Conservation (phyloP, 768 basidiomycete species). For the Lactarius tabidus region DNA sequence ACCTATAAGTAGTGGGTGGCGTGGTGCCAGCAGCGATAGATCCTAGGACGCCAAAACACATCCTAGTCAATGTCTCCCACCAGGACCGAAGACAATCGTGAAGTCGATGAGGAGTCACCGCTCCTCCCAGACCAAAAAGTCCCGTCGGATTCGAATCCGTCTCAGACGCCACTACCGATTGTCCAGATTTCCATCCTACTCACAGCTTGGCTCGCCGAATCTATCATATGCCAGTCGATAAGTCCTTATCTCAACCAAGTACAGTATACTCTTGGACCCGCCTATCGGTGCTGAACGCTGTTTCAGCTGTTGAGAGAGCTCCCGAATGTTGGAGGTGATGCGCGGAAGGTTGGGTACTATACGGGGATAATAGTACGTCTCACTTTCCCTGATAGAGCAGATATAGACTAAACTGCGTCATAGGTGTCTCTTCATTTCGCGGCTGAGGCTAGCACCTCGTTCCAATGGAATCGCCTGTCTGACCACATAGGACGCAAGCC, state of each 20-base stretch:
- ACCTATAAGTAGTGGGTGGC: too few relatives aligned
- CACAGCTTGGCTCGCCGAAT: neutral
- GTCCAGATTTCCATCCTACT: neutral
- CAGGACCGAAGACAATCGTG: neutral
- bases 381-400: neutral
- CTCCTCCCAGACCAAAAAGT: too few relatives aligned
- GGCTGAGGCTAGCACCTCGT: neutral
- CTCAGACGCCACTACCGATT: neutral
- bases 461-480: neutral
- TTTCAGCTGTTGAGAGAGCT: neutral
- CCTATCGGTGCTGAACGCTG: too few relatives aligned
- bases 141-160: neutral
- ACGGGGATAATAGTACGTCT: neutral
- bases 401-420: neutral
- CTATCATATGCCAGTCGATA: neutral
- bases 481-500: neutral
- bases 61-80: neutral
- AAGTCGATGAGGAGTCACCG: neutral
- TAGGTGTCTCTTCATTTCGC: neutral
- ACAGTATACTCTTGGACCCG: too few relatives aligned
- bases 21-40: too few relatives aligned
- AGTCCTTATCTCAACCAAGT: neutral
- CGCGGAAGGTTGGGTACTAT: neutral
- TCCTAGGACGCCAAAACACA: neutral
- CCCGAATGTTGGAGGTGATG: neutral